Percentiles rank a stretch among this genome's conserved stretches.
phyloP scores from a whole-genome alignment of 352 stramenopile genomes.

The Pythium oligandrum region DNA sequence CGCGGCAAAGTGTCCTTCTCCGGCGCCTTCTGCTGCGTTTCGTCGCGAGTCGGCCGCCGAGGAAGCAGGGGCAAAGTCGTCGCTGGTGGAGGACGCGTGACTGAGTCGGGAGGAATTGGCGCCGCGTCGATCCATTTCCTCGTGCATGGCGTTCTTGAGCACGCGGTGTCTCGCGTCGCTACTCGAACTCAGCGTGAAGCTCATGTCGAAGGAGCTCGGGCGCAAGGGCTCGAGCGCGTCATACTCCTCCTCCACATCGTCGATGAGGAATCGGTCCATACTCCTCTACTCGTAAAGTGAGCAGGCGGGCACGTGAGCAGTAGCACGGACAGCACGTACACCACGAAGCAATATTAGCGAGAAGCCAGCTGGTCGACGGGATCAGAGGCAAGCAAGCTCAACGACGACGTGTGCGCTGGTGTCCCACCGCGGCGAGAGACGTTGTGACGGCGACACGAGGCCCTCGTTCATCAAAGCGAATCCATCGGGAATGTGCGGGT shows the following conservation, averaged over 20 bases:
- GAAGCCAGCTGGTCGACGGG: no score
- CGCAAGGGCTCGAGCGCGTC: constrained; percentile 83
- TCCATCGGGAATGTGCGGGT: no score
- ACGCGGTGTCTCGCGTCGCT: constrained; percentile 20
- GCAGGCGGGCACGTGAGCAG: no score
- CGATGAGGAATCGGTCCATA: constrained; percentile 82
- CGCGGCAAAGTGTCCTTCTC: constrained; percentile 27
- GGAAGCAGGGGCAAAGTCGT: not conserved
- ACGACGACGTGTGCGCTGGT: no score
- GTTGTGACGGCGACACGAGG: no score
- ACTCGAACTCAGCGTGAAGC: constrained; percentile 63
- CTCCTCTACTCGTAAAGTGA: not conserved
- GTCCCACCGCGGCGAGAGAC: no score
- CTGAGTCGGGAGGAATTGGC: not conserved
- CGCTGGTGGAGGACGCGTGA: not conserved
- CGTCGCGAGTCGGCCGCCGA: no score
- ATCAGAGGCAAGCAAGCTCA: no score
- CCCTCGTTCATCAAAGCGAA: no score
- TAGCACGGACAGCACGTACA: not conserved
- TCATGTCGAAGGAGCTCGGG: constrained; percentile 87
- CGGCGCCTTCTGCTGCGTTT: not conserved
- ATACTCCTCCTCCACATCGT: constrained; percentile 75
- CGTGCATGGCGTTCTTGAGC: constrained; percentile 15
- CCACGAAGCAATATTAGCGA: no score
- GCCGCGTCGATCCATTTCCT: not conserved